Evolutionary conservation across 1,284 basidiomycete genomes (phyloP), one percentile per base, ranked within the genome.

Genomic region (Ganoderma lingzhi): DNA sequence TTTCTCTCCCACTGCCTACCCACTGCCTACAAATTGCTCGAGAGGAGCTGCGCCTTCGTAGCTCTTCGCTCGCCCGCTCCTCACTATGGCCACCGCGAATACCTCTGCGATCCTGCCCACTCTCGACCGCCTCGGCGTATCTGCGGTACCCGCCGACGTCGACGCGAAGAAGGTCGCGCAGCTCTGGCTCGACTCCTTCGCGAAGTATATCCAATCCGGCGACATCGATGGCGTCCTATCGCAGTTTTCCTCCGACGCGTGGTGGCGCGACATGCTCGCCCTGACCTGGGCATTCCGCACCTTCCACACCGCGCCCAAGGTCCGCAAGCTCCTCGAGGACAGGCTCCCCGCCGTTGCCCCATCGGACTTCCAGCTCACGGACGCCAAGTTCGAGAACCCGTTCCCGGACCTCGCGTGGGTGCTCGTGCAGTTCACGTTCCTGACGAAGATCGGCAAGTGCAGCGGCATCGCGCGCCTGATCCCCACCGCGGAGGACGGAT

Each of bases 271-370:
- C 77, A 83, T 89, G 72, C 83, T 91, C 44, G 82, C 87, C 0
- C 80, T 91, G 53, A 90, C 90, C 14, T 91, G 88, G 88, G 85
- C 89, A 72, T 86, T 91, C 75, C 87, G 90, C 63, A 91, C 90
- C 0, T 88, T 91, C 78, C 82, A 84, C 65, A 84, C 86, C 35
- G 66, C 71, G 15, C 61, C 78, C 4, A 76, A 77, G 66, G 85
- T 91, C 72, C 75, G 74, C 3, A 77, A 78, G 64, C 85, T 89
- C 76, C 80, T 89, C 51, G 62, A 70, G 15, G 85, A 86, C 73
- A 81, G 84, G n/a, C 83, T 91, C 15, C 74, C 78, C 1, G 60
- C 69, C 0, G 77, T 79, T 28, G 80, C 82, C 41, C 76, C 85
- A 0, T 76, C 77, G 19, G 75, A 80, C 28, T 81, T 89, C 71